Conservation (phyloP, 2,329 filamentous ascomycete species). For the Aspergillus brasiliensis region DNA sequence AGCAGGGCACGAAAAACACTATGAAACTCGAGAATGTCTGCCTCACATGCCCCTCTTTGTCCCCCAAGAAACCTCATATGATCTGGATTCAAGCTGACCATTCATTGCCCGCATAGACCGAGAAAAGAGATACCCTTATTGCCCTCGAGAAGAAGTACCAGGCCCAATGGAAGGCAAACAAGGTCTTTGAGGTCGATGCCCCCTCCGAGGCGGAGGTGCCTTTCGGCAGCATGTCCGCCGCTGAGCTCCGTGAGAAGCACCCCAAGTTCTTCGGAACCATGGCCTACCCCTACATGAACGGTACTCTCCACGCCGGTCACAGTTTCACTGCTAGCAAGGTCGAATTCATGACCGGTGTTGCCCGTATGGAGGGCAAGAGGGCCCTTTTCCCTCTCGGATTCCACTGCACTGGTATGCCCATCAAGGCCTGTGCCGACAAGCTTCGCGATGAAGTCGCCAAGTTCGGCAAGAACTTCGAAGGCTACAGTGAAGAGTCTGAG, state of each 20-base stretch:
- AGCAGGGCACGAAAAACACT: constrained; percentile 61
- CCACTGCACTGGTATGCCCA: constrained; percentile 96
- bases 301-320: constrained; percentile 86
- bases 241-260: constrained; percentile 74
- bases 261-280: constrained; percentile 91
- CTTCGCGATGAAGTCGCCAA: constrained; percentile 82
- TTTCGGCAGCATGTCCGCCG: constrained; percentile 70
- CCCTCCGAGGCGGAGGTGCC: constrained; percentile 78
- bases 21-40: constrained; percentile 64
- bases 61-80: constrained; percentile 17
- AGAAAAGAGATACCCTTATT: constrained; percentile 36
- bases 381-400: constrained; percentile 89
- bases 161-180: constrained; percentile 73
- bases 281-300: constrained; percentile 82
- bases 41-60: constrained; percentile 26
- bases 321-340: constrained; percentile 90
- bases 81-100: constrained; percentile 20
- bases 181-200: constrained; percentile 83
- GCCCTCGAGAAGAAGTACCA: constrained; percentile 85
- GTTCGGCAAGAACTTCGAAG: constrained; percentile 85
- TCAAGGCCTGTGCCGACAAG: constrained; percentile 97
- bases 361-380: constrained; percentile 86
- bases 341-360: constrained; percentile 85
- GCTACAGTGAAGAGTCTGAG: constrained; percentile 66
- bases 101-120: constrained; percentile 24